Base-by-base conservation (phyloP, 345 rosid genomes). In the Aquilaria malaccensis region DNA sequence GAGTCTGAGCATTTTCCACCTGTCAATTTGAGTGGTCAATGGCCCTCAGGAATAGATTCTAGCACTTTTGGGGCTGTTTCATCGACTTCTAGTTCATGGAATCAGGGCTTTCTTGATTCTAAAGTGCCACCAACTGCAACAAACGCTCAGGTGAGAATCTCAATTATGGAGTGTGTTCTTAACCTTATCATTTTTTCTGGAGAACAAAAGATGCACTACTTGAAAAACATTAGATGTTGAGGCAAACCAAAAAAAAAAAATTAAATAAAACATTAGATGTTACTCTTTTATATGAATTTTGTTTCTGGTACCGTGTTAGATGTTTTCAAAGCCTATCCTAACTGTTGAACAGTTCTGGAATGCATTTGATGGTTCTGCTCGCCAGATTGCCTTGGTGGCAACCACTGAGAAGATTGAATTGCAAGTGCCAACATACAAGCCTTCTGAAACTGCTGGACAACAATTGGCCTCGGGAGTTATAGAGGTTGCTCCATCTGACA, bases 331-430 rank as follows among this genome's bases (percentile, higher is more conserved):
- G 51, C 60, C 12, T 31, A 50, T 9, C 31, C 67, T 71, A 70
- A 52, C 45, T 56, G 69, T 52, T 70, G 22, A 70, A 69, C 88
- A 90, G 97, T 75, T 80, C 50, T 84, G 97, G 97, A 84, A 80
- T 82, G 92, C 95, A 62, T 94, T 94, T 66, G 82, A 67, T 1
- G 66, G 71, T 66, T 70, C 78, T 70, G 63, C 58, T 53, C 57
- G 69, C 55, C 72, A 70, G 52, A 61, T 65, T 74, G 59, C 97
- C 52, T 45, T 53, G 13, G 81, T 53, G 63, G 74, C 68, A 33
- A 51, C 58, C 41, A 69, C 60, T 63, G 80, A 77, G 66, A 67
- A 11, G 59, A 55, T 58, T 56, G 82, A 78, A 74, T 68, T 60
- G 7, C 76, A 62, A 43, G 66, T 65, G 56, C 72, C 67, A 67